Base-by-base conservation (phyloP, 202 grass and related monocot species). In the Sporobolus alterniflorus region DNA sequence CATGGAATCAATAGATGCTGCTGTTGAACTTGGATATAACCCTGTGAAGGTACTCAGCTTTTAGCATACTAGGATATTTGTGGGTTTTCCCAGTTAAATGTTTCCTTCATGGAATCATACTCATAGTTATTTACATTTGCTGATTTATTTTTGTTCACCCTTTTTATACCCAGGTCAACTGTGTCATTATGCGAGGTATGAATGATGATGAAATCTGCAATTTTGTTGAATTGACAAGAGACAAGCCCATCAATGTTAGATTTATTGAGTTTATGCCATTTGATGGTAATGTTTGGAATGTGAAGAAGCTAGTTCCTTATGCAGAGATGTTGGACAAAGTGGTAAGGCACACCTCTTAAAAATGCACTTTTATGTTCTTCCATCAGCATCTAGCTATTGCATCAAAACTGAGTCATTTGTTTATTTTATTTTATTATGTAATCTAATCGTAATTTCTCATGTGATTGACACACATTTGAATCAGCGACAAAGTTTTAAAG, bases 191-290 rank as follows among this genome's bases (percentile, higher is more conserved):
- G 96, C 88, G 89, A 74, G 96, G 96, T 69, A 77, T 87, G 70
- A 98, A 98, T 88, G 96, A 98, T 83, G 92, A 98, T 75, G 96
- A 98, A 79, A 95, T 98, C 16, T 95, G 88, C 28, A 86, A 90
- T 87, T 98, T 98, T 89, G 96, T 93, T 85, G 91, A 95, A 82
- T 57, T 95, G 79, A 95, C 96, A 0, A 98, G 85, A 88, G 49
- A 93, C 42, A 98, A 92, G 44, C 90, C 92, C 50, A 85, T 95
- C 63, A 95, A 98, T 83, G 87, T 98, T 86, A 88, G 96, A 80
- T 98, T 98, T 88, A 98, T 98, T 62, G 96, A 98, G 82, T 98
- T 98, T 75, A 98, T 98, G 96, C 96, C 96, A 46, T 98, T 98
- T 78, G 93, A 98, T 92, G 96, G 96, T 86, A 98, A 98, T 92